Conservation (phyloP, 176 grass and related monocot species). For the Alopecurus myosuroides region DNA sequence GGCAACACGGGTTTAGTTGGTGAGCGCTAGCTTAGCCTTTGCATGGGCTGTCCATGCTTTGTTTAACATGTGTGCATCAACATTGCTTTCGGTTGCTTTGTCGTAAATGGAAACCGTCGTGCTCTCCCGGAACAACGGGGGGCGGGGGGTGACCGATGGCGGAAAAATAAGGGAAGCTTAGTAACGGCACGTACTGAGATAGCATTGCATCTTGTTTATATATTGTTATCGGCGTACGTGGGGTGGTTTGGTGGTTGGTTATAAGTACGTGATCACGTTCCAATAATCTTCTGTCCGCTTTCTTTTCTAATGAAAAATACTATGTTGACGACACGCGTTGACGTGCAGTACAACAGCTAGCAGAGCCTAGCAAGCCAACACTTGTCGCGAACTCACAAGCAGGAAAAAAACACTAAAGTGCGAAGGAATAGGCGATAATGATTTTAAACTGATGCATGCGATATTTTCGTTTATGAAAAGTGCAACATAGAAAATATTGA, state of each 20-base stretch:
- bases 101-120: constrained; percentile 15
- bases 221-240: not conserved
- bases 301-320: not conserved
- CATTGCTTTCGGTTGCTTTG: constrained; percentile 51
- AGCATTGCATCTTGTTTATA: not conserved
- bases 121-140: not conserved
- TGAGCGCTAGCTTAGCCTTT: not conserved
- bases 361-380: not conserved
- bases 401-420: not conserved
- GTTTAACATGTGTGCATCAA: not conserved
- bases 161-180: not conserved
- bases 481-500: not conserved
- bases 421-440: not conserved
- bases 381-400: not conserved
- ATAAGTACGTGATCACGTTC: not conserved
- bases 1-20: constrained; percentile 27
- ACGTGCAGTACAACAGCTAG: not conserved
- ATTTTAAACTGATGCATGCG: too few species aligned
- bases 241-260: not conserved
- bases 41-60: constrained; percentile 17
- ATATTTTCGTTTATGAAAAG: not conserved
- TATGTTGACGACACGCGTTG: not conserved
- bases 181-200: not conserved
- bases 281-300: not conserved
- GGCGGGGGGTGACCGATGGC: not conserved